Evolutionary conservation across 2,329 filamentous ascomycete species (phyloP), one percentile per base, ranked within the genome.

Genomic region (Alternaria angustiovoidea): DNA sequence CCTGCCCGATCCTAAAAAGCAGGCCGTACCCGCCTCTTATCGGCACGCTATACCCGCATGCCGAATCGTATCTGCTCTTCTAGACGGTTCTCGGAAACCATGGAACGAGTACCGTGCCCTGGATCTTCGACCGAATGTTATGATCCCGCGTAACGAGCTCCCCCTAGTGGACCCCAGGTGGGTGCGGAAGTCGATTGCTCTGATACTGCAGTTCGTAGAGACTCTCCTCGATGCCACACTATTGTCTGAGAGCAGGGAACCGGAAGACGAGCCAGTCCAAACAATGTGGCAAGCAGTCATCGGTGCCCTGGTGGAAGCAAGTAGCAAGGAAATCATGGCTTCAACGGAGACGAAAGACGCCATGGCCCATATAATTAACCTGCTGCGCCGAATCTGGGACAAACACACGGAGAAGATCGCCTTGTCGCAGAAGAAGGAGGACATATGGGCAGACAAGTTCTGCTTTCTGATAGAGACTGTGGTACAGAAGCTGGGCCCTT

Each of bases 271-370:
- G 34, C 78, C 84, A 3, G 81, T 90, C 8, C 84, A 88, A 9
- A 81, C 79, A 7, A 81, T 92, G 38, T 92, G 89, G 89, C 76
- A 81, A 28, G 82, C 85, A 1, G 81, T 93, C 12, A 82, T 92
- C 43, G 80, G 82, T 4, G 86, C 89, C 1, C 81, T 93, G 26
- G 85, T 88, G 2, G 85, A 86, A 49, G 91, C 91, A 39, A 89
- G 89, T 24, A 86, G 85, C 42, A 96, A 97, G 78, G 95, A 99
- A 78, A 90, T 99, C 68, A 96, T 94, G 70, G 89, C 94, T 7
- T 93, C 93, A 0, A 86, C 86, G 12, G 94, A 98, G 62, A 92
- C 93, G 1, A 91, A 92, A 72, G 86, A 88, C 62, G 94, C 94
- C 59, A 85, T 97, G 62, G 89, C 91, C 22, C 84, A 87, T 42